Conservation (phyloP, 2,329 filamentous ascomycete species). For the Epichloe sylvatica region DNA sequence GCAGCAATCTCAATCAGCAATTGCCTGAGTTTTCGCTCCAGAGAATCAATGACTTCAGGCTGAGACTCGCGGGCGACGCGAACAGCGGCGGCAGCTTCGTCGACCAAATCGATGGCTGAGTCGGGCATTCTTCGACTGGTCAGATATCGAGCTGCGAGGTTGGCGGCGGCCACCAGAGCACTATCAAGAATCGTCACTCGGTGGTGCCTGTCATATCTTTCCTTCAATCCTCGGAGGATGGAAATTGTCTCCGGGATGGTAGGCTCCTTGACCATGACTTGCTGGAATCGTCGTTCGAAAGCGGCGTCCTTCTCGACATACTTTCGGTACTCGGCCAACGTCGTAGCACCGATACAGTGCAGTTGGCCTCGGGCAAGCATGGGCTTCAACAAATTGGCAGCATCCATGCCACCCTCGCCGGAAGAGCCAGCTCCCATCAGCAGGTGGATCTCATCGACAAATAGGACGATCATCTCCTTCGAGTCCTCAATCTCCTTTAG, state of each 20-base stretch:
- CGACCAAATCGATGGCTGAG: constrained; percentile 90
- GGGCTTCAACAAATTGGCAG: constrained; percentile 91
- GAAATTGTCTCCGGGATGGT: constrained; percentile 81
- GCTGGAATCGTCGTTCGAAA: constrained; percentile 96
- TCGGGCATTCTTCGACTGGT: constrained; percentile 84
- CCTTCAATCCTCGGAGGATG: constrained; percentile 94
- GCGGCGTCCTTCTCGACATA: constrained; percentile 98
- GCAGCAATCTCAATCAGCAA: constrained; percentile 96
- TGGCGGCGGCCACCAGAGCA: constrained; percentile 84
- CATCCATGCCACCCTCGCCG: constrained; percentile 96
- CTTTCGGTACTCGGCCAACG: constrained; percentile 88
- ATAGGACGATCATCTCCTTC: constrained; percentile 93
- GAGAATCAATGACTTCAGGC: constrained; percentile 85
- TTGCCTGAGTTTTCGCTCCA: constrained; percentile 81
- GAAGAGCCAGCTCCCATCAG: constrained; percentile 94
- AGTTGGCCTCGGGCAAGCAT: constrained; percentile 95
- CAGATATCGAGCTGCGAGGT: constrained; percentile 81
- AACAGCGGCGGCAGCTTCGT: constrained; percentile 94
- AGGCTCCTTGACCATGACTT: constrained; percentile 93
- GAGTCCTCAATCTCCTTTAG: constrained; percentile 91
- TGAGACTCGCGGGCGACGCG: constrained; percentile 91
- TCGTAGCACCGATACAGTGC: constrained; percentile 96
- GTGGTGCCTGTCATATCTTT: constrained; percentile 96
- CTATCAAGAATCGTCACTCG: constrained; percentile 93
- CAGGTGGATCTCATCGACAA: constrained; percentile 96